phyloP scores from a whole-genome alignment of 768 basidiomycete species.

The Boletus subcaerulescens region DNA sequence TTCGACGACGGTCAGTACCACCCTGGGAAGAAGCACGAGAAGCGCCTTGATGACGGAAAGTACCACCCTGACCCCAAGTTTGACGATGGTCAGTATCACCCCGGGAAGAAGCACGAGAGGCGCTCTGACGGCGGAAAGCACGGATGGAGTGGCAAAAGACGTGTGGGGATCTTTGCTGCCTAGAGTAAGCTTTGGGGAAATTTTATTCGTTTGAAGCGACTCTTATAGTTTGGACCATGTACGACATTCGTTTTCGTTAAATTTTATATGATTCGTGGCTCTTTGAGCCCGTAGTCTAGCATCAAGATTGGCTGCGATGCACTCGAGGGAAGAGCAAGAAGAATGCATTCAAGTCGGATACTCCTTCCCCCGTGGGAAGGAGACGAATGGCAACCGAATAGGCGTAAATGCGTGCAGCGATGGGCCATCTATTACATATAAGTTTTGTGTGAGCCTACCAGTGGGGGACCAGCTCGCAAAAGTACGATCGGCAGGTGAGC shows the following conservation, averaged over 20 bases:
- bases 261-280: background rate
- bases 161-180: background rate
- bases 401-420: too few species aligned
- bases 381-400: too few species aligned
- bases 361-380: too few species aligned
- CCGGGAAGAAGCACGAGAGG: background rate
- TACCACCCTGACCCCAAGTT: background rate
- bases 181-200: background rate
- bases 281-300: too few species aligned
- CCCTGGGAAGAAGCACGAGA: background rate
- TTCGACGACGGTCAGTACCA: constrained; percentile 9
- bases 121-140: constrained; percentile 6
- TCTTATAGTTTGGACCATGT: constrained; percentile 4
- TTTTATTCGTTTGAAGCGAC: background rate
- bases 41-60: background rate
- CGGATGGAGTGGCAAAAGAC: background rate
- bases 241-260: constrained; percentile 15
- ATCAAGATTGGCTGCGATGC: too few species aligned
- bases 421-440: too few species aligned
- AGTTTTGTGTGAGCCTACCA: too few species aligned
- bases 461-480: too few species aligned
- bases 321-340: too few species aligned
- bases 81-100: constrained; percentile 1
- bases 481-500: too few species aligned
- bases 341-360: too few species aligned